Evolutionary conservation across 768 basidiomycete species (phyloP).

Genomic region (Termitomyces heimii): DNA sequence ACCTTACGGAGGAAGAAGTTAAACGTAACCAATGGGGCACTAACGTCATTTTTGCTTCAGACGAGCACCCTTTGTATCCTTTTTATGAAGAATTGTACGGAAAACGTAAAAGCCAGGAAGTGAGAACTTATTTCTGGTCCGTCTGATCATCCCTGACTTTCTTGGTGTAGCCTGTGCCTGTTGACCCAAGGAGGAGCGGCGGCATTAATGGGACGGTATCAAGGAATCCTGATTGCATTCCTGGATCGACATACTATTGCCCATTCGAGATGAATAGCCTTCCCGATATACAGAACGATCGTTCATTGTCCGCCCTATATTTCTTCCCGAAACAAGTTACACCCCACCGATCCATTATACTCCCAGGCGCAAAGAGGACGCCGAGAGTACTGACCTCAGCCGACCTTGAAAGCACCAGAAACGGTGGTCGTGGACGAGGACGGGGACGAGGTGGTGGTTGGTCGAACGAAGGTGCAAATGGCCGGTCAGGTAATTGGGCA

Average conservation of each 20-base stretch:
- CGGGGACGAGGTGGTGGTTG: conserved; percentile 38
- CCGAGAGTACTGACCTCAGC: conserved; percentile 54
- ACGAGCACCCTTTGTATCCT: conserved; percentile 82
- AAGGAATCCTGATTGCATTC: conserved; percentile 84
- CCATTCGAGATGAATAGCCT: conserved; percentile 58
- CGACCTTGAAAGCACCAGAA: conserved; percentile 68
- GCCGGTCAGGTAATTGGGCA: conserved; percentile 20
- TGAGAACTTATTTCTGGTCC: conserved; percentile 27
- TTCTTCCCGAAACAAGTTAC: conserved; percentile 83
- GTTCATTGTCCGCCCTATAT: conserved; percentile 81
- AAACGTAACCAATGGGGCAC: conserved; percentile 82
- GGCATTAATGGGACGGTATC: conserved; percentile 79
- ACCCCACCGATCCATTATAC: conserved; percentile 79
- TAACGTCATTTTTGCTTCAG: conserved; percentile 75
- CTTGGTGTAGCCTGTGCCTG: conserved; percentile 55
- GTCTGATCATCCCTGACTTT: conserved; percentile 2
- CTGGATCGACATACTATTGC: conserved; percentile 84
- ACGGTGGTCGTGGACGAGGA: conserved; percentile 44
- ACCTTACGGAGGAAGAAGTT: conserved; percentile 77
- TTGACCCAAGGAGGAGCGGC: conserved; percentile 64
- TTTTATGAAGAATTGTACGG: conserved; percentile 87
- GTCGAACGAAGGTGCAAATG: conserved; percentile 12
- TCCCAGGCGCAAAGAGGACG: conserved; percentile 64
- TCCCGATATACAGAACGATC: conserved; percentile 82
- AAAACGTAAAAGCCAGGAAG: conserved; percentile 77